Evolutionary conservation across 345 rosid species (phyloP).

Genomic region (Schrenkiella parvula): DNA sequence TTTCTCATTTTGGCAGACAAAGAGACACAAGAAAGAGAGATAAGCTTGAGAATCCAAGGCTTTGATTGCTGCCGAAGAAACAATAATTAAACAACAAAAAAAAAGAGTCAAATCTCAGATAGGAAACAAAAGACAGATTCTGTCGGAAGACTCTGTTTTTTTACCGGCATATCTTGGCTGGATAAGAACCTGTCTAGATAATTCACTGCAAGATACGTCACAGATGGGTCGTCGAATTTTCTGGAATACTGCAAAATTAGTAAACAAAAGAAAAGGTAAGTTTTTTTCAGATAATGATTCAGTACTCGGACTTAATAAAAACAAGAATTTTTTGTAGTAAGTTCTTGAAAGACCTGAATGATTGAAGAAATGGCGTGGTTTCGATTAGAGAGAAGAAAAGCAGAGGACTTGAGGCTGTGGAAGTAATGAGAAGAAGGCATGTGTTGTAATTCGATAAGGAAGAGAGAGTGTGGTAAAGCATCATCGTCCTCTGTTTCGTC

Average conservation of each 20-base stretch:
- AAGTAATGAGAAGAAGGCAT: conserved; percentile 49
- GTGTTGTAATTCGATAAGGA: conserved; percentile 61
- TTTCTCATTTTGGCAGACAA: conserved; percentile 73
- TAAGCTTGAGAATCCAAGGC: conserved; percentile 60
- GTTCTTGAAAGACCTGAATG: conserved; percentile 34
- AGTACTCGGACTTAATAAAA: neutral
- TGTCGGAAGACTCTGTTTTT: conserved; percentile 24
- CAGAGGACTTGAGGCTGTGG: conserved; percentile 33
- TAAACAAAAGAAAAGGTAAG: neutral
- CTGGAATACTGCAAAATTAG: conserved; percentile 14
- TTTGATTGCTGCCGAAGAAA: conserved; percentile 39
- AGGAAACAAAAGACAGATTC: conserved; percentile 6
- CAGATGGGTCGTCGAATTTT: conserved; percentile 41
- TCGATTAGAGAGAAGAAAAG: conserved; percentile 43
- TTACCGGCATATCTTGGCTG: conserved; percentile 56
- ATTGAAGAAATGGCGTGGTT: conserved; percentile 43
- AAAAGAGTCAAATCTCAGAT: neutral
- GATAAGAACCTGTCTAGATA: conserved; percentile 82
- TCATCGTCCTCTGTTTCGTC: conserved; percentile 4
- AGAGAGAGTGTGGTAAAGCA: conserved; percentile 38
- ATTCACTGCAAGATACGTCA: conserved; percentile 70
- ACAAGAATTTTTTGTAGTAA: neutral
- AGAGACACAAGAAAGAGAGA: conserved; percentile 64
- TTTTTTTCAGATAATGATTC: neutral
- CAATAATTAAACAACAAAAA: neutral